These are phyloP conservation scores for Rhodosporidiobolus odoratus DNA, from an alignment of 768 basidiomycete species.

Conservation along the genomic window DNA sequence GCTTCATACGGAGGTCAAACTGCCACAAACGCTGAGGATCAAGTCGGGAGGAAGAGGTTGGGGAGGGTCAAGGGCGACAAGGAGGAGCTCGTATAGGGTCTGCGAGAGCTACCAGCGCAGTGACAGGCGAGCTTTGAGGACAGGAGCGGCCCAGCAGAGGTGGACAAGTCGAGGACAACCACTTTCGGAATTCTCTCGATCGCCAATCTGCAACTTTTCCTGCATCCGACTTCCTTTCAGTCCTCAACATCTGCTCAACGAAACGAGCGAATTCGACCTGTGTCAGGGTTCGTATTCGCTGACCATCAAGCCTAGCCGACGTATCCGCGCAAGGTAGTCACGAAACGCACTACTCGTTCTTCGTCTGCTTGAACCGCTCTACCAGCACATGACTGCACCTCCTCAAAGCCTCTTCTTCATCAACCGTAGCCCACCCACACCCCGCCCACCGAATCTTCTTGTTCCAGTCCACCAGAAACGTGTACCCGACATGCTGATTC, in stretches of 20 bases:
- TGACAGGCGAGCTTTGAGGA: too few relatives aligned
- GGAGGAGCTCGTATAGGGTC: too few relatives aligned
- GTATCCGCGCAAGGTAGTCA: neutral
- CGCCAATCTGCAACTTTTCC: too few relatives aligned
- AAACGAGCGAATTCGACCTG: neutral
- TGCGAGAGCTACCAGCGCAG: too few relatives aligned
- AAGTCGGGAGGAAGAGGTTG: neutral
- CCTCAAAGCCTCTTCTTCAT: constrained; percentile 66
- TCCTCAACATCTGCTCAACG: neutral
- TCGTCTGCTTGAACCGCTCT: constrained; percentile 36
- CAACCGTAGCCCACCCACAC: constrained; percentile 70
- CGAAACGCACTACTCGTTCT: neutral
- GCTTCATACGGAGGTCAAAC: too few relatives aligned
- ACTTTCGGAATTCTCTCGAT: too few relatives aligned
- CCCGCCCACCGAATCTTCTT: constrained; percentile 86
- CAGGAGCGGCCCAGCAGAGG: too few relatives aligned
- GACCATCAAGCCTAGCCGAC: too few relatives aligned
- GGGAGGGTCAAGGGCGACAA: neutral
- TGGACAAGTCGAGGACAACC: too few relatives aligned
- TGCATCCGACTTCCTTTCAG: neutral
- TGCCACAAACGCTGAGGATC: neutral
- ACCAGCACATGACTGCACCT: constrained; percentile 49
- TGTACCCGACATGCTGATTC: constrained; percentile 85
- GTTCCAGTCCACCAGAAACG: constrained; percentile 81
- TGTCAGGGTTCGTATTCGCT: too few relatives aligned